phyloP scores from a whole-genome alignment of 2,329 filamentous ascomycete species.

The Seiridium cupressi region DNA sequence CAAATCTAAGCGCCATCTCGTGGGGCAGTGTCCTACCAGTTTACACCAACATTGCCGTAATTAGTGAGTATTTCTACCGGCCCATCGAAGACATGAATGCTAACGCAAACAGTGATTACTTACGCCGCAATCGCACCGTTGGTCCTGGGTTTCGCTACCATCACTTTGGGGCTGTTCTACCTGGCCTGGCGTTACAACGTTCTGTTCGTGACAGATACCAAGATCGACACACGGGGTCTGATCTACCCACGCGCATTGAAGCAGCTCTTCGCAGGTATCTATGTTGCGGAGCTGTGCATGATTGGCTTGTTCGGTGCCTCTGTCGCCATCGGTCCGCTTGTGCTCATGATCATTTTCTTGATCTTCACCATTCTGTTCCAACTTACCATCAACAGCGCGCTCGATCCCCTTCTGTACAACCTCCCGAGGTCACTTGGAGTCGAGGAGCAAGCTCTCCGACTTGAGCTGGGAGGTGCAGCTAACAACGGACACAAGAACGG shows the following conservation, averaged over 20 bases:
- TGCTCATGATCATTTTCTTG: conserved; percentile 75
- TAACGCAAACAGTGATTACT: conserved; percentile 60
- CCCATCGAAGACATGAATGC: not conserved
- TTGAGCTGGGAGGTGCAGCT: conserved; percentile 18
- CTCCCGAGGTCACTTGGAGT: conserved; percentile 69
- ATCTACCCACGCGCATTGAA: conserved; percentile 86
- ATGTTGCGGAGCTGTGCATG: conserved; percentile 78
- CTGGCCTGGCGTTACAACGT: conserved; percentile 89
- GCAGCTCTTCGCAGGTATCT: conserved; percentile 81
- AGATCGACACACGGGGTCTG: conserved; percentile 83
- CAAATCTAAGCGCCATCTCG: conserved; percentile 67
- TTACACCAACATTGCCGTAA: conserved; percentile 78
- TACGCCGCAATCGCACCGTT: conserved; percentile 87
- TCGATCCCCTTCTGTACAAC: conserved; percentile 74
- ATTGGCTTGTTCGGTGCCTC: conserved; percentile 80
- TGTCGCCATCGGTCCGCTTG: conserved; percentile 63
- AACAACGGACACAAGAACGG: conserved; percentile 22
- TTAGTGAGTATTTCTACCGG: conserved; percentile 53
- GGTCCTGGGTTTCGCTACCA: conserved; percentile 76
- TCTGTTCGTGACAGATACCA: conserved; percentile 78
- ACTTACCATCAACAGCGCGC: conserved; percentile 67
- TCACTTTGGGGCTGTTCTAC: conserved; percentile 80
- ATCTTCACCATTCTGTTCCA: conserved; percentile 77
- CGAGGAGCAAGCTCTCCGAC: conserved; percentile 38
- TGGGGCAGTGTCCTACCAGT: conserved; percentile 84